phyloP scores from a whole-genome alignment of 2,329 filamentous ascomycete species.

The Nigrospora sphaerica region DNA sequence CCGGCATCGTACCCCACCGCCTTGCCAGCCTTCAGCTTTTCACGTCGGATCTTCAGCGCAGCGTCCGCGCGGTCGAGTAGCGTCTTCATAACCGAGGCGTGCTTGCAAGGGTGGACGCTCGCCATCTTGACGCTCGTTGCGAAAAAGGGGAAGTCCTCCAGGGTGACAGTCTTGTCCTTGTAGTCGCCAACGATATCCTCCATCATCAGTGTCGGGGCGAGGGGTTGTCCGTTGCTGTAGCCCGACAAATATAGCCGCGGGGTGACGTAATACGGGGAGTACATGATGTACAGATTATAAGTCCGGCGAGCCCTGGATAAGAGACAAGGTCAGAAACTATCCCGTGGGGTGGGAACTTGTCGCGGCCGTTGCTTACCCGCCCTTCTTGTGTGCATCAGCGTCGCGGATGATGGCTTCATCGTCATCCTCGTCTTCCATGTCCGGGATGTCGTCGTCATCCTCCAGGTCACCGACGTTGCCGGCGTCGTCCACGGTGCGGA shows the following conservation, averaged over 20 bases:
- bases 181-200: conserved; percentile 95
- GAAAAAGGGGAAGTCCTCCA: conserved; percentile 96
- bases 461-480: conserved; percentile 76
- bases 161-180: conserved; percentile 96
- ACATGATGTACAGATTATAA: conserved; percentile 98
- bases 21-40: conserved; percentile 65
- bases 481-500: conserved; percentile 81
- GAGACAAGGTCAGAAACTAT: conserved; percentile 10
- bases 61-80: conserved; percentile 92
- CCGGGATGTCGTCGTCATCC: conserved; percentile 79
- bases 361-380: conserved; percentile 28
- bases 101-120: conserved; percentile 93
- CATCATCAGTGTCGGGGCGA: conserved; percentile 84
- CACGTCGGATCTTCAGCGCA: conserved; percentile 78
- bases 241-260: conserved; percentile 92
- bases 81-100: conserved; percentile 96
- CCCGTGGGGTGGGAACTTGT: conserved; percentile 1
- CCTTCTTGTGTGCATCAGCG: conserved; percentile 39
- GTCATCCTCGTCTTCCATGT: conserved; percentile 97
- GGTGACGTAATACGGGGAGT: conserved; percentile 93
- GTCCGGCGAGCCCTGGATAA: conserved; percentile 68
- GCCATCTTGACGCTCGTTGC: conserved; percentile 91
- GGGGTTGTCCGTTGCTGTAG: conserved; percentile 75
- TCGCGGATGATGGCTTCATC: conserved; percentile 86
- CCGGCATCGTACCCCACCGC: conserved; percentile 44